Percentiles rank a stretch among this genome's conserved stretches.
phyloP scores from a whole-genome alignment of 2,329 filamentous ascomycete genomes.

The Cercospora sp. region DNA sequence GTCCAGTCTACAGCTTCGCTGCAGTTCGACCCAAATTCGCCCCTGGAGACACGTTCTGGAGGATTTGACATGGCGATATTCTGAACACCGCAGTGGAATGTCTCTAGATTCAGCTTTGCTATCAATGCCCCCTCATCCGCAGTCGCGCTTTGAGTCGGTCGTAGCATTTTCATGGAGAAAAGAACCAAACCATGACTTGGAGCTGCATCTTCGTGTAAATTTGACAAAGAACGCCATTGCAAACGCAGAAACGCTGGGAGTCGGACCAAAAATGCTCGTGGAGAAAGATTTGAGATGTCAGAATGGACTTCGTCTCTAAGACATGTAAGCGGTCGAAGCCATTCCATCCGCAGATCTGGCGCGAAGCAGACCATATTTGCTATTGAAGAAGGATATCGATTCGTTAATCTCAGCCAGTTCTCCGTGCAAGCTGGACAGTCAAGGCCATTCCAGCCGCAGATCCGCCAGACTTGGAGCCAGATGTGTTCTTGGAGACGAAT shows the following conservation, averaged over 20 bases:
- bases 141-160: background rate
- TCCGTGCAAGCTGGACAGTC: background rate
- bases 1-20: too few relatives aligned
- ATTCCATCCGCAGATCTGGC: background rate
- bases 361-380: background rate
- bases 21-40: too few relatives aligned
- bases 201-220: background rate
- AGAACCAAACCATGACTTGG: background rate
- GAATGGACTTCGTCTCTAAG: background rate
- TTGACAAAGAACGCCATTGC: background rate
- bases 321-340: background rate
- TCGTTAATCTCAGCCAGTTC: background rate
- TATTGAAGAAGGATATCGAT: background rate
- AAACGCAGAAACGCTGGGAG: background rate
- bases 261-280: background rate
- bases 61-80: background rate
- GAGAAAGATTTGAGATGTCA: background rate
- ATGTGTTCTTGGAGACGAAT: background rate
- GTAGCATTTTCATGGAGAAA: background rate
- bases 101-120: background rate
- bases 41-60: background rate
- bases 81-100: background rate
- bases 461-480: background rate
- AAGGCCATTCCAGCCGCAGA: background rate
- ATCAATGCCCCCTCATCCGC: background rate